Percentiles rank a stretch among this genome's conserved stretches.
phyloP scores from a whole-genome alignment of 1,139 yeast genomes.

The Yarrowia galli region DNA sequence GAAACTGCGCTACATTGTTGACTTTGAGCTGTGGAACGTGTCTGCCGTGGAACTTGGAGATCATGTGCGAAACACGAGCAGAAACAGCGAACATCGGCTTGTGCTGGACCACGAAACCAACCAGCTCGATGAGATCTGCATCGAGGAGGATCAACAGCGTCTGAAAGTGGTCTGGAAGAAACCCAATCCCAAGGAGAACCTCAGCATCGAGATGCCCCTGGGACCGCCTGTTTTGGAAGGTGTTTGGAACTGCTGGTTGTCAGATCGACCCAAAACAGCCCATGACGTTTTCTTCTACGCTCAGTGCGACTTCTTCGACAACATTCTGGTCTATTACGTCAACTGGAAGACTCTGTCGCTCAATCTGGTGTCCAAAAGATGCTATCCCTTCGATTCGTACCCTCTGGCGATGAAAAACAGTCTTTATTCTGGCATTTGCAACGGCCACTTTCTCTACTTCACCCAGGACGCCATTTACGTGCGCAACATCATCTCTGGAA shows the following conservation, averaged over 20 bases:
- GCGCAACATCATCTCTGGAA: neutral
- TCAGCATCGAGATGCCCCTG: neutral
- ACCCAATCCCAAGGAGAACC: slow-evolving; percentile 8
- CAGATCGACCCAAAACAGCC: slow-evolving; percentile 18
- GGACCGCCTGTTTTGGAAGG: neutral
- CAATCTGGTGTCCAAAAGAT: neutral
- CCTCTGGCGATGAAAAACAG: slow-evolving; percentile 21
- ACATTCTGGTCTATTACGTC: slow-evolving; percentile 18
- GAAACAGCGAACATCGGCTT: slow-evolving; percentile 12
- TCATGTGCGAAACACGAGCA: neutral
- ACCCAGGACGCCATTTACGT: neutral
- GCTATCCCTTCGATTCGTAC: neutral
- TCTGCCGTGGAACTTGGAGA: slow-evolving; percentile 7
- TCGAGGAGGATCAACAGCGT: neutral
- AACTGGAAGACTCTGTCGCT: slow-evolving; percentile 6
- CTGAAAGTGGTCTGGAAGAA: slow-evolving; percentile 8
- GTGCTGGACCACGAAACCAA: slow-evolving; percentile 6
- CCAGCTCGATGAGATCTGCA: slow-evolving; percentile 10
- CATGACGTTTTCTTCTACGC: slow-evolving; percentile 11
- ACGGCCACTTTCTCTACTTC: slow-evolving; percentile 5
- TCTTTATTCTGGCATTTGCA: neutral
- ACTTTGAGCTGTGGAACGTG: slow-evolving; percentile 20
- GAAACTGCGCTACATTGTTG: slow-evolving; percentile 6
- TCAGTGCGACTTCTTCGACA: neutral
- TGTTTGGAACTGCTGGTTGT: slow-evolving; percentile 3